These are phyloP conservation scores for Chlamydomonas incerta DNA, from an alignment of 139 green algal species.

Conservation along the genomic window DNA sequence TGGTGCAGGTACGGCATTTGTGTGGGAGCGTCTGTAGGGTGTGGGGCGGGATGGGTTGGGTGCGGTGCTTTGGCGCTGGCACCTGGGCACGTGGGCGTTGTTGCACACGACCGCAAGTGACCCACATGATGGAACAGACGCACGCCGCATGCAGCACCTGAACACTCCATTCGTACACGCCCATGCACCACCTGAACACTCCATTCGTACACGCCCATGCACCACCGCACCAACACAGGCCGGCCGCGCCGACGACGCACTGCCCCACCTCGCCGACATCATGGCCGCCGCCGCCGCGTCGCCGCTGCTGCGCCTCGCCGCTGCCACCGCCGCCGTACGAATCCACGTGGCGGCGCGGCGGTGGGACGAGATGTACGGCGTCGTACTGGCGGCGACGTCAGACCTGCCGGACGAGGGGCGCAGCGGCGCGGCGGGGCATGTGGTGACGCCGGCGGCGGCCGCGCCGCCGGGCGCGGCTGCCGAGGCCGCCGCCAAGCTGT, in stretches of 20 bases:
- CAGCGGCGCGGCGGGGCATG: neutral
- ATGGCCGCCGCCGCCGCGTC: neutral
- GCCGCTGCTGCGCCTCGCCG: neutral
- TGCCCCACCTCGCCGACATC: neutral
- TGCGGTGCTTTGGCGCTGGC: too few relatives aligned
- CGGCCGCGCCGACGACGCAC: neutral
- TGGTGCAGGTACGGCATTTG: slow-evolving; percentile 43
- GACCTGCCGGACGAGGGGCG: slow-evolving; percentile 36
- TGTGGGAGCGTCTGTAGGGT: too few relatives aligned
- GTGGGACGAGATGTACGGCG: slow-evolving; percentile 36
- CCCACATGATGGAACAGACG: too few relatives aligned
- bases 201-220: too few relatives aligned
- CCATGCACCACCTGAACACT: too few relatives aligned
- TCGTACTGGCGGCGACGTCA: slow-evolving; percentile 14
- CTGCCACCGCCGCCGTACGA: slow-evolving; percentile 26
- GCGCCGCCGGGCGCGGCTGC: neutral
- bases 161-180: too few relatives aligned
- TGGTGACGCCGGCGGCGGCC: neutral
- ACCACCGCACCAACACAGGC: too few relatives aligned
- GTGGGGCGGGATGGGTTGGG: too few relatives aligned
- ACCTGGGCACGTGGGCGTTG: too few relatives aligned
- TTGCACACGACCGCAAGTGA: too few relatives aligned
- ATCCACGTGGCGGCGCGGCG: neutral
- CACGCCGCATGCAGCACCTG: too few relatives aligned
- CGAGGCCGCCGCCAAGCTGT: slow-evolving; percentile 32